These are phyloP conservation scores for Stenogyne calaminthoides DNA, from an alignment of 305 asterid genomes.

Conservation along the genomic window DNA sequence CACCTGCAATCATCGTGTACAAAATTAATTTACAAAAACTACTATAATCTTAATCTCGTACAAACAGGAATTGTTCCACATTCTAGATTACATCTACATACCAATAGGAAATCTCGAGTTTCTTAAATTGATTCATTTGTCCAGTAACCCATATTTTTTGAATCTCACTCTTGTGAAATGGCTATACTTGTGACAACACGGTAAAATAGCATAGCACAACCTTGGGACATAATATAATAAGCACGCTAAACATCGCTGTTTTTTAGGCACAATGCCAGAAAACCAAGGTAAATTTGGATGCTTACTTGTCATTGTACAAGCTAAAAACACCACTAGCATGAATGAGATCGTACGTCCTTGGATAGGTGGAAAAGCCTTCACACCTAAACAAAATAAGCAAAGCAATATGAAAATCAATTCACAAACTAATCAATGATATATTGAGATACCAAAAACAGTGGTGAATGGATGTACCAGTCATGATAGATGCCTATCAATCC, in stretches of 20 bases:
- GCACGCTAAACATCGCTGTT: background rate
- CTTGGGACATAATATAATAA: background rate
- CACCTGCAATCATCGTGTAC: slow-evolving; percentile 40
- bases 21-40: background rate
- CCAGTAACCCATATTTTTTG: background rate
- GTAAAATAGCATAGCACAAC: background rate
- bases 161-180: background rate
- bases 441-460: background rate
- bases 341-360: slow-evolving; percentile 75
- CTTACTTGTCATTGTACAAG: slow-evolving; percentile 74
- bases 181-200: no score
- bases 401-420: background rate
- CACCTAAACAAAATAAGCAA: slow-evolving; percentile 51
- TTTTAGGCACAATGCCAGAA: slow-evolving; percentile 8
- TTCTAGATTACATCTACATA: no score
- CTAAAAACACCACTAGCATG: slow-evolving; percentile 72
- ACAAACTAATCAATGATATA: background rate
- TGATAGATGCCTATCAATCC: slow-evolving; percentile 81
- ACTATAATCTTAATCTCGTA: no score
- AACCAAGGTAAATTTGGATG: slow-evolving; percentile 4
- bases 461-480: slow-evolving; percentile 56
- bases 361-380: slow-evolving; percentile 77
- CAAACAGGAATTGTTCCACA: no score
- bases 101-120: background rate
- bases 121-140: background rate